Evolutionary conservation across 2,329 filamentous ascomycete genomes (phyloP), one percentile per base, ranked within the genome.

Genomic region (Coniella vitis): DNA sequence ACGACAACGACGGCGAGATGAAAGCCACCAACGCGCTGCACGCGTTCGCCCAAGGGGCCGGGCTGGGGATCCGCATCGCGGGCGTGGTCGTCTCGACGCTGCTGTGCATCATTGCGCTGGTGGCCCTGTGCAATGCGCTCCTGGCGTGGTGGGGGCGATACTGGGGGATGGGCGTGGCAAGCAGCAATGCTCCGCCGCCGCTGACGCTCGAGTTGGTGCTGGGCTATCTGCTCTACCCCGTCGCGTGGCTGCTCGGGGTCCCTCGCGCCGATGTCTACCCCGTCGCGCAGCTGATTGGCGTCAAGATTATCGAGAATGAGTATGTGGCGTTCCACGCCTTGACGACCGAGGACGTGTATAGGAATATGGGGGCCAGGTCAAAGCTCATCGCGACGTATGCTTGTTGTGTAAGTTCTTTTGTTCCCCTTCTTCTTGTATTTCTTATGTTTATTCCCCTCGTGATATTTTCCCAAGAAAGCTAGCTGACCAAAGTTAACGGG

Each of bases 271-370:
- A 85, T 47, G 68, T 95, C 1, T 76, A 87, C 49, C 80, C 78
- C 44, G 90, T 95, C 34, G 81, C 79, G 34, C 78, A 86, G 59
- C 76, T 96, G 36, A 93, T 66, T 56, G 89, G 87, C 47, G 74
- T 85, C 59, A 95, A 96, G 71, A 74, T 95, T 59, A 82, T 96
- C 61, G 83, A 84, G 61, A 94, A 93, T 71, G 87, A 93, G 68
- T 93, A 86, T 67, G 81, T 84, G 44, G 87, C 86, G 38, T 90
- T 87, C 66, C 65, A 67, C 37, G 62, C 62, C 14, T 72, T 85
- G 3, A 73, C 74, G 52, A 69, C 62, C 13, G 61, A 74, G 0
- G 60, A 68, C 1, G 63, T 65, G 0, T 90, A 86, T 64, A 66
- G 67, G 48, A 56, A 63, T 31, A 74, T 95, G 54, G 81, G 79